Base-by-base conservation (phyloP, 345 rosid genomes). In the Isatis tinctoria region DNA sequence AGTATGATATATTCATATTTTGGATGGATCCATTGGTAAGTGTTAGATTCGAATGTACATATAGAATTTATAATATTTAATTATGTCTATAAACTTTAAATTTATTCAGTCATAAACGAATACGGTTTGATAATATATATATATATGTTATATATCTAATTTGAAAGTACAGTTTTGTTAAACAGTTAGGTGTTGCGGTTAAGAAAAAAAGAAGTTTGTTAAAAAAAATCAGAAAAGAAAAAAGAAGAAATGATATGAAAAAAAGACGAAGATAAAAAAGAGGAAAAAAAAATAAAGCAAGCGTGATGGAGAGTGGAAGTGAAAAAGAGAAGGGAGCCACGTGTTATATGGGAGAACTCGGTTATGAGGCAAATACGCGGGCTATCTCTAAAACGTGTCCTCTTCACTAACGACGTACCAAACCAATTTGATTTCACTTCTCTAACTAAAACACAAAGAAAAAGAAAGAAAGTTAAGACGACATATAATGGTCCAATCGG, bases 401-500 rank as follows among this genome's bases (percentile, higher is more conserved):
- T 78, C 73, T 58, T 60, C 77, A 80, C 76, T 75, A 65, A 54
- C 67, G 60, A 74, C 72, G 41, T 65, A 74, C 58, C 71, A 69
- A 79, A 47, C 61, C 71, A 62, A 47, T 69, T 74, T 70, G 61
- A 63, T 66, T 70, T 73, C 69, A 28, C 70, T 69, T 68, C 74
- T 71, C 78, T 59, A 67, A 60, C 47, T 51, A 44, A 71, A 63
- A 40, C 4, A 33, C 22, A 0, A 39, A 43, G 6, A 47, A 10
- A 47, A 9, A 56, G 16, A 26, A 35, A 30, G 3, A 65, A 40
- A 72, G 64, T 30, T 32, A 51, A 51, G 32, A 66, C 51, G 44
- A 72, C 69, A 72, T 72, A 78, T 72, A 78, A 66, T 78, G 77
- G 77, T 78, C 77, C 81, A 72, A 78, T 72, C 58, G 37, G 64